Percentiles rank a stretch among this genome's conserved stretches.
phyloP scores from a whole-genome alignment of 192 early-diverging fungal genomes.

The Entomortierella beljakovae region DNA sequence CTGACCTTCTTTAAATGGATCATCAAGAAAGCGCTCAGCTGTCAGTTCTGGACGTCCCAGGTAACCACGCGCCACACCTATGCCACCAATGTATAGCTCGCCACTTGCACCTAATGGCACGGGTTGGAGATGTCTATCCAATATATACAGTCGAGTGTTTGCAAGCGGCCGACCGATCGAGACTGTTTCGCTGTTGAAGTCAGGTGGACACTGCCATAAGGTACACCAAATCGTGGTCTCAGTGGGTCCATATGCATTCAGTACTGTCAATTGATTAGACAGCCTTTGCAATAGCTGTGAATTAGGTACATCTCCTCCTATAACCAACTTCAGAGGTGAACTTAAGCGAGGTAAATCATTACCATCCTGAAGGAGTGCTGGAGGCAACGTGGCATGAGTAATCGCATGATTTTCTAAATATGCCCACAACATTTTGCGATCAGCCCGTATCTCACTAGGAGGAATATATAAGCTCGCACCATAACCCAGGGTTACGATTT shows the following conservation, averaged over 20 bases:
- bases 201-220: neutral
- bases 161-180: conserved; percentile 5
- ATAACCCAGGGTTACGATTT: conserved; percentile 13
- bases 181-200: neutral
- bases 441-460: neutral
- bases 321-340: neutral
- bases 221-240: conserved; percentile 30
- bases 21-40: conserved; percentile 40
- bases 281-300: neutral
- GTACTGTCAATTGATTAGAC: too few species aligned
- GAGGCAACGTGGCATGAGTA: conserved; percentile 11
- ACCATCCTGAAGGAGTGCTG: conserved; percentile 4
- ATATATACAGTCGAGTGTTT: conserved; percentile 3
- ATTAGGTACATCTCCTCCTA: conserved; percentile 1
- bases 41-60: conserved; percentile 50
- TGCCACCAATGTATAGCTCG: conserved; percentile 51
- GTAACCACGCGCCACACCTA: conserved; percentile 53
- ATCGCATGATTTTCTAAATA: conserved; percentile 2
- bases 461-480: neutral
- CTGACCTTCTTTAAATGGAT: conserved; percentile 37
- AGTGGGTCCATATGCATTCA: conserved; percentile 19
- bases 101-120: conserved; percentile 1
- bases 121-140: neutral
- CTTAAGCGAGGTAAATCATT: neutral
- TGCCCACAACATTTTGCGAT: conserved; percentile 5